These are phyloP conservation scores for Nannizziopsis barbatae DNA, from an alignment of 2,329 filamentous ascomycete species.

Conservation along the genomic window DNA sequence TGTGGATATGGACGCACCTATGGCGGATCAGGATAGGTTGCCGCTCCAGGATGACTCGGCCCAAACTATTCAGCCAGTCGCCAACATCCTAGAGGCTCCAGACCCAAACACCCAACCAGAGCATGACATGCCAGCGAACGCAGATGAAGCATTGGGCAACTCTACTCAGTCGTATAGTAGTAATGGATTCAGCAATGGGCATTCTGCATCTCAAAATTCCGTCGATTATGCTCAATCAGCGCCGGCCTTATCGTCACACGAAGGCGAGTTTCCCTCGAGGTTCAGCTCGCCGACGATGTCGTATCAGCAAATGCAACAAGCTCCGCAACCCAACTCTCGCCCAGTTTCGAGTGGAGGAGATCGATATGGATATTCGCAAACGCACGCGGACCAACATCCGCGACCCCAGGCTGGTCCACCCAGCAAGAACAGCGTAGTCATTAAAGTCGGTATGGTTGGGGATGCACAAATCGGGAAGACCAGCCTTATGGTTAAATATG, in stretches of 20 bases:
- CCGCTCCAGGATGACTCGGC: conserved; percentile 11
- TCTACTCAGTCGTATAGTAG: conserved; percentile 18
- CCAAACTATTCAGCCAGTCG: conserved; percentile 11
- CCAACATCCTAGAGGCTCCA: conserved; percentile 8
- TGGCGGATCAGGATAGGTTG: conserved; percentile 11
- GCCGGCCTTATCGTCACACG: conserved; percentile 37
- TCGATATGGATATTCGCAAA: conserved; percentile 38
- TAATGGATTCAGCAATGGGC: conserved; percentile 36
- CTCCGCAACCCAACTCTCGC: conserved; percentile 32
- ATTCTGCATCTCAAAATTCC: conserved; percentile 40
- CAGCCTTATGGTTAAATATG: conserved; percentile 98
- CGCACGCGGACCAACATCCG: conserved; percentile 40
- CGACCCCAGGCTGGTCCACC: conserved; percentile 27
- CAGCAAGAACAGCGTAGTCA: conserved; percentile 62
- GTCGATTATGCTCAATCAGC: conserved; percentile 32
- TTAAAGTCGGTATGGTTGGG: conserved; percentile 99
- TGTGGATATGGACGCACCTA: conserved; percentile 14
- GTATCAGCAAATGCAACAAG: conserved; percentile 29
- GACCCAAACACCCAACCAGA: conserved; percentile 21
- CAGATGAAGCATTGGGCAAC: conserved; percentile 28
- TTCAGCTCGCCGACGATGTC: conserved; percentile 33
- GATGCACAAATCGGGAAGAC: conserved; percentile 99
- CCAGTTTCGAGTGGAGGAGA: conserved; percentile 40
- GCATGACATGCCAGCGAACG: conserved; percentile 23
- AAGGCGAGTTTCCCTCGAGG: conserved; percentile 36